Evolutionary conservation across 208 protist species (phyloP), one percentile per base, ranked within the genome.

Genomic region (Plasmodiophora brassicae): DNA sequence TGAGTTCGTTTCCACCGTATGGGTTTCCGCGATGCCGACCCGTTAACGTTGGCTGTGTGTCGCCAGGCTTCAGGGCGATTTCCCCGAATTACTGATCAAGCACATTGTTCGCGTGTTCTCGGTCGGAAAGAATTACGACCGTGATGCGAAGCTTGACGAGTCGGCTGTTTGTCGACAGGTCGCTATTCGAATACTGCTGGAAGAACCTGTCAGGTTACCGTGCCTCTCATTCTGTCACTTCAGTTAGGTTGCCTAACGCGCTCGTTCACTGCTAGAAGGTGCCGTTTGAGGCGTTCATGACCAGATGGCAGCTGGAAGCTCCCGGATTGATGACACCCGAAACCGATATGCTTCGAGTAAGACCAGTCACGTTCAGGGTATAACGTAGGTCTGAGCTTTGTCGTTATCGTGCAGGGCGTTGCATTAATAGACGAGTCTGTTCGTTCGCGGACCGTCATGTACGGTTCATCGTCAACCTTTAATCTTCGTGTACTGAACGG

Each of bases 141-240:
- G 20, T 32, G 65, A 78, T 78, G 65, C 14, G n/a, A 8, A 32
- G 20, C n/a, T 78, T 5, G 65, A 78, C n/a, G 65, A 78, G n/a
- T 5, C 32, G 41, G 5, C n/a, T 5, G 14, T 78, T 5, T 36
- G 65, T 32, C 65, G 65, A 38, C 65, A 78, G 65, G 41, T 78
- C n/a, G 65, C 65, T 78, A 78, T 78, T 78, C 65, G 65, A 32
- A 78, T 78, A n/a, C n/a, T 78, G 5, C n/a, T 78, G n/a, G 65
- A 78, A 78, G 5, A 78, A 44, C 65, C 65, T 14, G 65, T 78
- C 32, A 5, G 32, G 32, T 5, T 78, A 44, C 5, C 41, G 5
- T 32, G 5, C 5, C 10, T 32, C 5, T 78, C 41, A 38, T 44
- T 5, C 41, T 78, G 65, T 5, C n/a, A n/a, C n/a, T n/a, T n/a